Evolutionary conservation across 352 stramenopile genomes (phyloP).

Genomic region (Aphanomyces cochlioides): DNA sequence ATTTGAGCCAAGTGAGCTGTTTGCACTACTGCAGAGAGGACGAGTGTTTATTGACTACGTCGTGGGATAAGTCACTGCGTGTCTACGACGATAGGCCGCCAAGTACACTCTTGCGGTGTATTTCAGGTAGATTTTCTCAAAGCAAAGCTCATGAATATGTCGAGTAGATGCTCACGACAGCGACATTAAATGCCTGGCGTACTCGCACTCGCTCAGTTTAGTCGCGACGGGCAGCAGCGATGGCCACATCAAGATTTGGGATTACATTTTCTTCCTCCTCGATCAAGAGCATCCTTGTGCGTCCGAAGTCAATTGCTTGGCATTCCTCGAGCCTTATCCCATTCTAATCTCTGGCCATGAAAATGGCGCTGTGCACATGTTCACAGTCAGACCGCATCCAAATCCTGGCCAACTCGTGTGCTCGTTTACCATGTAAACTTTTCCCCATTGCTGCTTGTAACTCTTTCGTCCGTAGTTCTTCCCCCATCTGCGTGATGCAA

Average conservation of each 20-base stretch:
- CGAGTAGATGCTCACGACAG: constrained; percentile 57
- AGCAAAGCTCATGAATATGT: neutral
- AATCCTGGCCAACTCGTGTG: constrained; percentile 39
- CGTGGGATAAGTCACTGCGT: constrained; percentile 67
- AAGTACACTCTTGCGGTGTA: constrained; percentile 58
- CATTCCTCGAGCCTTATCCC: constrained; percentile 74
- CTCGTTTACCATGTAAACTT: too few relatives aligned
- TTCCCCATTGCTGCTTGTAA: too few relatives aligned
- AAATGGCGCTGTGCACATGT: constrained; percentile 60
- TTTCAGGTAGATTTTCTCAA: constrained; percentile 30
- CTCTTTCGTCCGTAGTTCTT: neutral
- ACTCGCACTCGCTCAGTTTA: constrained; percentile 65
- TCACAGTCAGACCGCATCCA: constrained; percentile 51
- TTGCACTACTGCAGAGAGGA: constrained; percentile 77
- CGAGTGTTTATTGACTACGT: constrained; percentile 62
- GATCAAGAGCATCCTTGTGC: constrained; percentile 49
- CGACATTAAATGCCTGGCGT: constrained; percentile 75
- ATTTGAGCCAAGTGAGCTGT: constrained; percentile 56
- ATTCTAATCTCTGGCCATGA: constrained; percentile 65
- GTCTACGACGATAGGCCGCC: constrained; percentile 65
- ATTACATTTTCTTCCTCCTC: constrained; percentile 80
- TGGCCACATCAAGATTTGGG: constrained; percentile 75
- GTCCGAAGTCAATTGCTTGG: constrained; percentile 55
- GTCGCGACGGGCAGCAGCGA: constrained; percentile 59
- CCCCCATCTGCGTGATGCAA: constrained; percentile 32